Evolutionary conservation across 495 filamentous ascomycete species (phyloP), one percentile per base, ranked within the genome.

Genomic region (Aspergillus ellipticus): DNA sequence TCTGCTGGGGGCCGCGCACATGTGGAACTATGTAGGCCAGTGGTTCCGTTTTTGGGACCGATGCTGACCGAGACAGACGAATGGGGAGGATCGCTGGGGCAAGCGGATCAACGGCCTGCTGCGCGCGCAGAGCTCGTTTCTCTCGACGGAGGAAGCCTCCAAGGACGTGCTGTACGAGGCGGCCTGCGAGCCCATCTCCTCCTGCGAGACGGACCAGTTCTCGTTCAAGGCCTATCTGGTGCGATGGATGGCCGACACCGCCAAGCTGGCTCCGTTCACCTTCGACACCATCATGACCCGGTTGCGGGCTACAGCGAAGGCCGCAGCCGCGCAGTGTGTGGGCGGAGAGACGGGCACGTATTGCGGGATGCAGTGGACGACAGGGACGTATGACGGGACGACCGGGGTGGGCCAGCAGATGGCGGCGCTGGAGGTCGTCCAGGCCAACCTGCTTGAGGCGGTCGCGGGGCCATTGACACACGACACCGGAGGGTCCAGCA

Each of bases 201-300:
- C 63, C 16, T 89, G 87, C 70, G 82, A 86, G 53, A 78, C 79
- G 37, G 88, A 92, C 66, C 86, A 89, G 73, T 77, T 77, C 48
- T 88, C 84, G 53, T 94, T 90, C 83, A 93, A 92, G 74, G 86
- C 87, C 51, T 91, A 90, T 69, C 76, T 91, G 17, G 73, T 87
- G 39, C 87, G 89, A 29, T 92, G 88, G 85, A 75, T 92, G 64
- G 81, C 81, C 11, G 71, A 76, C 7, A 79, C 81, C 0, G 82
- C 83, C 13, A 79, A 86, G 60, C 60, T 90, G 20, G 87, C 82
- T 1, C 88, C 89, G 7, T 86, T 80, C 68, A 85, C 79, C 1
- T 61, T 70, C 17, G 69, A 72, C 35, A 69, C 61, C 42, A 80
- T 95, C 58, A 77, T 86, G 68, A 73, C 79, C 3, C 74, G 82